These are phyloP conservation scores for Cynara cardunculus DNA, from an alignment of 129 eudicot genomes.

Conservation along the genomic window DNA sequence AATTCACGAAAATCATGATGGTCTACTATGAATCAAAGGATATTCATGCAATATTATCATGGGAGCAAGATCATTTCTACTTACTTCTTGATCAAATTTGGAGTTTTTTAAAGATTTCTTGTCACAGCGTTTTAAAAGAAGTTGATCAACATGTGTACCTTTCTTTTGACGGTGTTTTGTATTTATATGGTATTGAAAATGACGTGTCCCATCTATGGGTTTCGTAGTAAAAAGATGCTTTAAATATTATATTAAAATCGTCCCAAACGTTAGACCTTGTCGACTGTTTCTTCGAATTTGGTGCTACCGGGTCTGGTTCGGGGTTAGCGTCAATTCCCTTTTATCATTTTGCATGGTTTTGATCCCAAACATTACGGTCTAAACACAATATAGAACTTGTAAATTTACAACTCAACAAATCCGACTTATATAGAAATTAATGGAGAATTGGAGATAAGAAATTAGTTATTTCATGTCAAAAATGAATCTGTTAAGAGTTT, in stretches of 20 bases:
- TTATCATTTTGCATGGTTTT: not conserved
- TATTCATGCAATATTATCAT: conserved; percentile 17
- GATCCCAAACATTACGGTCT: no score
- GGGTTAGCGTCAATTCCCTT: not conserved
- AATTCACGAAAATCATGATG: conserved; percentile 8
- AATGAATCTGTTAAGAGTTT: no score
- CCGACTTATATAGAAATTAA: no score
- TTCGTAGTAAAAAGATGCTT: not conserved
- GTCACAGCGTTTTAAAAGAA: not conserved
- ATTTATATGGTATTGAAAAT: not conserved
- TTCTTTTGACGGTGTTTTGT: not conserved
- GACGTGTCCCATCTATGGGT: not conserved
- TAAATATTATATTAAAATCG: not conserved
- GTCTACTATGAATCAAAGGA: conserved; percentile 19
- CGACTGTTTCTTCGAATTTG: not conserved
- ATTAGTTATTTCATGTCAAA: no score
- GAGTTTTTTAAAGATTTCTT: not conserved
- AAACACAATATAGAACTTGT: no score
- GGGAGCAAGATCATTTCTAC: conserved; percentile 5
- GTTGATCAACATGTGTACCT: not conserved
- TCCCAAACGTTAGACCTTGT: not conserved
- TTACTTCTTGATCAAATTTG: conserved; percentile 3
- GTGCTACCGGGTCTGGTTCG: not conserved
- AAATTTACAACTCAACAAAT: no score
- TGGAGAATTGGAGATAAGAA: no score